Evolutionary conservation across 306 rosid genomes (phyloP).

Genomic region (Geum urbanum): DNA sequence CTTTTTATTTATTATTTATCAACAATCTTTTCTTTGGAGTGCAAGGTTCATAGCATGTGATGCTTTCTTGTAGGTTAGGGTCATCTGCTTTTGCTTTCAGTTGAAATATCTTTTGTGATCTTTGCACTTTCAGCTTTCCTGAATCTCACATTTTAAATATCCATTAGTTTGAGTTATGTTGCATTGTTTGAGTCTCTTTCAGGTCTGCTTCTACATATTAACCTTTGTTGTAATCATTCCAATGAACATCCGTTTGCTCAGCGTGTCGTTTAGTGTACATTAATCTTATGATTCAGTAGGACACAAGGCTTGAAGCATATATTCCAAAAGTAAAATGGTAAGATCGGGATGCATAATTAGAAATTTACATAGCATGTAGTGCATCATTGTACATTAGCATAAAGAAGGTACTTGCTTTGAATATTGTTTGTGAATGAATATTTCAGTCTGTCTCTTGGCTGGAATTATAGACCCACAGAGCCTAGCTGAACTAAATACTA

Average conservation of each 20-base stretch:
- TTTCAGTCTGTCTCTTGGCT: not conserved
- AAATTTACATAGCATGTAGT: not conserved
- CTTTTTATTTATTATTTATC: constrained; percentile 34
- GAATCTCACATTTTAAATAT: constrained; percentile 18
- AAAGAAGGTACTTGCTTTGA: not conserved
- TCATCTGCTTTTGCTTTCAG: constrained; percentile 33
- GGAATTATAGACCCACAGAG: not conserved
- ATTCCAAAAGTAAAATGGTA: not conserved
- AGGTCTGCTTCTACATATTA: not conserved
- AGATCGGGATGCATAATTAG: not conserved
- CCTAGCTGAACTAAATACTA: not conserved
- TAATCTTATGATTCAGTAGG: not conserved
- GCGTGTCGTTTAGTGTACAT: not conserved
- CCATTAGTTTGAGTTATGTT: constrained; percentile 16
- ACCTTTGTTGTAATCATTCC: not conserved
- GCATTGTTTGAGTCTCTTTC: constrained; percentile 16
- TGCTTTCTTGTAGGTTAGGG: constrained; percentile 66
- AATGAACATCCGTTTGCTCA: not conserved
- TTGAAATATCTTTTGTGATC: constrained; percentile 29
- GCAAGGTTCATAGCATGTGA: constrained; percentile 49
- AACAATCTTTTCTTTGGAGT: constrained; percentile 28
- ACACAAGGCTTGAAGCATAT: not conserved
- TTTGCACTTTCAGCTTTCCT: constrained; percentile 25
- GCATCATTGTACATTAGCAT: not conserved
- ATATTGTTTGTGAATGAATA: not conserved